Conservation (phyloP, 495 filamentous ascomycete species). For the Halenospora varia region DNA sequence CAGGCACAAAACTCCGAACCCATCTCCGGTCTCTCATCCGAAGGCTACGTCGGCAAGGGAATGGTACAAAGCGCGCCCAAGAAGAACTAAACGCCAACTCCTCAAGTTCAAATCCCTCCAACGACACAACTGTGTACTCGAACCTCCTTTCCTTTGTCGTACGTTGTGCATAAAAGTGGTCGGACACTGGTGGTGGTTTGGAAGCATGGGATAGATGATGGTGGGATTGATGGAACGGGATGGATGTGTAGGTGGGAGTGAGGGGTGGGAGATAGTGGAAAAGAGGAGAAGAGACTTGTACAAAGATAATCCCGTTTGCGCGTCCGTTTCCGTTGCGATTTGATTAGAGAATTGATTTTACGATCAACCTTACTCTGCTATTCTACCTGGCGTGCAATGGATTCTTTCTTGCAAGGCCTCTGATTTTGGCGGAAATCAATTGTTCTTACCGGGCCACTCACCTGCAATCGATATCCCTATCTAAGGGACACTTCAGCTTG, state of each 20-base stretch:
- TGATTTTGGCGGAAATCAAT: no score
- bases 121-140: no score
- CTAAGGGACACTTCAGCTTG: no score
- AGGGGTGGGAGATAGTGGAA: background rate
- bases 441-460: no score
- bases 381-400: no score
- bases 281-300: constrained; percentile 7
- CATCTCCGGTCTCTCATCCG: constrained; percentile 77
- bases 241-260: background rate
- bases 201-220: constrained; percentile 1
- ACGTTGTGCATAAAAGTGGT: background rate
- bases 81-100: constrained; percentile 22
- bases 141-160: constrained; percentile 12
- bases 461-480: no score
- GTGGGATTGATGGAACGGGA: background rate
- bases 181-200: background rate
- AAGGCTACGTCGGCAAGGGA: constrained; percentile 76
- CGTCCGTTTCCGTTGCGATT: background rate
- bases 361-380: no score
- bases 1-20: constrained; percentile 85
- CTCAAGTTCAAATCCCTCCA: background rate
- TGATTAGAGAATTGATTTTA: background rate
- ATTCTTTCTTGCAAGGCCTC: no score
- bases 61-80: constrained; percentile 65
- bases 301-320: background rate